Base-by-base conservation (phyloP, 164 flowering plant species). In the Vitis rupestris region DNA sequence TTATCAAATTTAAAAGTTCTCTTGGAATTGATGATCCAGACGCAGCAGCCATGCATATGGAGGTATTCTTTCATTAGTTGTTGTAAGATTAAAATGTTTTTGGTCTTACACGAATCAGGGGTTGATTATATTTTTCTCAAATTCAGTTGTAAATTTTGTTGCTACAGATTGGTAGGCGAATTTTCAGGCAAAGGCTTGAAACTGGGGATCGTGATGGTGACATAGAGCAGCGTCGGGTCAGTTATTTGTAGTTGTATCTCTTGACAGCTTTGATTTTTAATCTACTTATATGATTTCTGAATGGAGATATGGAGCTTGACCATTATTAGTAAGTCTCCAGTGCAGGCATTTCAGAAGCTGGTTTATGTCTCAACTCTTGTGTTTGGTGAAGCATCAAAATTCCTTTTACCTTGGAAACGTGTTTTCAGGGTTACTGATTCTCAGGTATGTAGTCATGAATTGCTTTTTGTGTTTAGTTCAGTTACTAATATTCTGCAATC, bases 301-400 rank as follows among this genome's bases (percentile, higher is more conserved):
- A 49, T 52, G 29, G 64, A 65, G 65, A 59, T 70, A 66, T 75
- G 80, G 79, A 72, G 73, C 86, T 82, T 86, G 90, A 83, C 77
- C 85, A 82, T 83, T 68, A 70, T 71, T 66, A 59, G 68, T 75
- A 78, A 70, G 10, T 82, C 75, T 86, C 85, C 85, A 85, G 89
- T 88, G 95, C 98, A 96, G 99, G 98, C 97, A 78, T 96, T 96
- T 84, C 97, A 92, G 91, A 96, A 88, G 90, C 79, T 96, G 72
- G 86, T 96, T 47, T 96, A 96, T 82, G 97, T 96, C 37, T 96
- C 99, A 50, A 90, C 83, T 29, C 93, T 92, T 73, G 97, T 96
- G 30, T 96, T 96, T 83, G 98, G 99, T 23, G 97, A 88, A 67
- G 98, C 99, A 56, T 87, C 99, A 47, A 70, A 88, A 10, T 96